Base-by-base conservation (phyloP, 768 basidiomycete genomes). In the Peribolospora baueri region DNA sequence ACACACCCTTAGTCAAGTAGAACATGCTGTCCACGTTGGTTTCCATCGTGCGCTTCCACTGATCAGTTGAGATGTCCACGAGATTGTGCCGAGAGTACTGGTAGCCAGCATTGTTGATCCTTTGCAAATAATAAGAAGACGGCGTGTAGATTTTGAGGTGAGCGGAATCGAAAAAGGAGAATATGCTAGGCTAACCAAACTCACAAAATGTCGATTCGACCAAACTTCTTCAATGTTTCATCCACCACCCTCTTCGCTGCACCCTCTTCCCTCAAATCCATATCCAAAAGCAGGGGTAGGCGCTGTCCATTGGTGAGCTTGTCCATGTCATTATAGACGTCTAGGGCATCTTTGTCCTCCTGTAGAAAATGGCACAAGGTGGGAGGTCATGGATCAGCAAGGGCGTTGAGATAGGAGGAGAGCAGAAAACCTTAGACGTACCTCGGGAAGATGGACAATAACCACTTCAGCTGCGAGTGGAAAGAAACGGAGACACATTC, bases 291-390 rank as follows among this genome's bases (percentile, higher is more conserved):
- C 51, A 68, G 65, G 51, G 73, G 62, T 51, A 71, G 70, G 50
- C 65, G 61, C 40, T 67, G 62, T 25, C 68, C 67, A 39, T 64
- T 61, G 0, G 73, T 71, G 50, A 69, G 70, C 48, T 69, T 62
- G 7, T 65, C 59, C 60, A 76, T 70, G 56, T 67, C 60, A 8
- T 66, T 61, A 51, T 67, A 63, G 49, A 66, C 62, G 36, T 69
- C 65, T 38, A 70, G 56, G 6, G 70, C 69, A 56, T 74, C 74
- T 39, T 68, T 56, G 60, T 70, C 63, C 62, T 76, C 73, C 41
- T 65, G 48, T 46, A 42, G 37, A 37, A 53, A n/a, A 57, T 45
- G 9, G 0, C 37, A 36, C 13, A n/a, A 46, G 37, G 52, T 45
- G 11, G 38, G 13, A 37, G 42, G 42, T 53, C 40, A 53, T 58